phyloP scores from a whole-genome alignment of 805 yeast species.

The Kazachstania bromeliacearum region DNA sequence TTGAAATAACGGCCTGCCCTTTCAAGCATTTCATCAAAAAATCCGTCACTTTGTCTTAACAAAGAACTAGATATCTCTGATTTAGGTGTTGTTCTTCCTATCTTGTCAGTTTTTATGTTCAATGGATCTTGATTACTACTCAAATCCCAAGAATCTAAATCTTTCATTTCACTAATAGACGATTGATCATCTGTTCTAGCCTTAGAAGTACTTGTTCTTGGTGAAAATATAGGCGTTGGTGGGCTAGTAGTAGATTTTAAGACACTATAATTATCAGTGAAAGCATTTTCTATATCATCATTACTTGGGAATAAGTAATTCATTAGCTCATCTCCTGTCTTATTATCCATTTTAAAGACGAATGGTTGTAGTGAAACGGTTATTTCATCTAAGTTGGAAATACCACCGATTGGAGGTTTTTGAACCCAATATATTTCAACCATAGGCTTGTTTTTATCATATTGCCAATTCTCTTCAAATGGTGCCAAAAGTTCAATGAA shows the following conservation, averaged over 20 bases:
- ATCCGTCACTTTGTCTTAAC: conserved; percentile 2
- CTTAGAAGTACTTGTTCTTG: neutral
- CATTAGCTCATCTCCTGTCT: conserved; percentile 41
- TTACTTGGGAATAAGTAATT: conserved; percentile 39
- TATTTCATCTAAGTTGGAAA: conserved; percentile 43
- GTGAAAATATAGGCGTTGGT: neutral
- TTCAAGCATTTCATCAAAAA: conserved; percentile 50
- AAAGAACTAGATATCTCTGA: conserved; percentile 1
- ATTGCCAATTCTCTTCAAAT: conserved; percentile 16
- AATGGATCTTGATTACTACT: conserved; percentile 6
- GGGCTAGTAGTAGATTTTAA: neutral
- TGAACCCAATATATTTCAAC: conserved; percentile 43
- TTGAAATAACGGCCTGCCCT: conserved; percentile 64
- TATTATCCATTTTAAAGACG: conserved; percentile 47
- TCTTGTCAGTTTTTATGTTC: neutral
- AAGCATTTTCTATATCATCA: neutral
- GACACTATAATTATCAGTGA: no score
- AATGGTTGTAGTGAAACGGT: conserved; percentile 44
- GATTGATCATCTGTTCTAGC: neutral
- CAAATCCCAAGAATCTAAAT: conserved; percentile 14
- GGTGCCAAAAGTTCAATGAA: conserved; percentile 49
- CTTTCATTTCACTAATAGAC: conserved; percentile 7
- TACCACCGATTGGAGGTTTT: conserved; percentile 57
- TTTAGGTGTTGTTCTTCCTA: conserved; percentile 8
- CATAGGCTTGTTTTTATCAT: conserved; percentile 29